Conservation (phyloP, 2,329 filamentous ascomycete species). For the Polytolypa hystricis region DNA sequence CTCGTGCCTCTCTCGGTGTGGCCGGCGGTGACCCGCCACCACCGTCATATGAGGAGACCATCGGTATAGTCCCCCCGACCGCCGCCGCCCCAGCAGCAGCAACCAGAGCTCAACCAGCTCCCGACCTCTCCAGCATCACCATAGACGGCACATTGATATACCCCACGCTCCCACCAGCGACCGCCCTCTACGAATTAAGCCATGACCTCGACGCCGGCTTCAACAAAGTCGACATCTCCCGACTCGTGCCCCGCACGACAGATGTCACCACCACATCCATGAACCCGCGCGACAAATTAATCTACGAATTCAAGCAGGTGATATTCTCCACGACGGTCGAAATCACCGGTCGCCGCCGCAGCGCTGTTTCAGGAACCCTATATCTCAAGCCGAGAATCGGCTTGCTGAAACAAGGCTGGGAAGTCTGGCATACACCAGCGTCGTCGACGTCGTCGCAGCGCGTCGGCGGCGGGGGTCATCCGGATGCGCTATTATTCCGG, state of each 20-base stretch:
- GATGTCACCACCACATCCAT: background rate
- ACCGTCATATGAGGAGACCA: constrained; percentile 9
- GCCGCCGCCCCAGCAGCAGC: background rate
- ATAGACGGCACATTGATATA: constrained; percentile 11
- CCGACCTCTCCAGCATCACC: constrained; percentile 8
- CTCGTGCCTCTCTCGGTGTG: no score
- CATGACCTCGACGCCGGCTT: constrained; percentile 10
- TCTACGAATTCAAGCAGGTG: constrained; percentile 11
- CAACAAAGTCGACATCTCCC: constrained; percentile 8
- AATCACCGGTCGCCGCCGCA: constrained; percentile 11
- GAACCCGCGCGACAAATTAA: constrained; percentile 7
- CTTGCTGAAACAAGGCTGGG: constrained; percentile 10
- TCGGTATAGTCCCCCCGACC: background rate
- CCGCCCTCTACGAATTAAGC: constrained; percentile 10
- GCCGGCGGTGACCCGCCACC: no score
- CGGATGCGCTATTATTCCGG: constrained; percentile 7
- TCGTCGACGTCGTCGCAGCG: background rate
- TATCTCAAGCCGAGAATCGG: constrained; percentile 6
- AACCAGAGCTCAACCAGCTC: background rate
- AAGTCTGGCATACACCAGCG: constrained; percentile 6
- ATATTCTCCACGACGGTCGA: constrained; percentile 8
- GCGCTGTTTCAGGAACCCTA: constrained; percentile 8
- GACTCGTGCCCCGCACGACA: constrained; percentile 5
- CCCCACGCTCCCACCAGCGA: constrained; percentile 7
- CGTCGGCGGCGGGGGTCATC: background rate